Conservation (phyloP, 2,329 filamentous ascomycete species). For the Nothophoma quercina region DNA sequence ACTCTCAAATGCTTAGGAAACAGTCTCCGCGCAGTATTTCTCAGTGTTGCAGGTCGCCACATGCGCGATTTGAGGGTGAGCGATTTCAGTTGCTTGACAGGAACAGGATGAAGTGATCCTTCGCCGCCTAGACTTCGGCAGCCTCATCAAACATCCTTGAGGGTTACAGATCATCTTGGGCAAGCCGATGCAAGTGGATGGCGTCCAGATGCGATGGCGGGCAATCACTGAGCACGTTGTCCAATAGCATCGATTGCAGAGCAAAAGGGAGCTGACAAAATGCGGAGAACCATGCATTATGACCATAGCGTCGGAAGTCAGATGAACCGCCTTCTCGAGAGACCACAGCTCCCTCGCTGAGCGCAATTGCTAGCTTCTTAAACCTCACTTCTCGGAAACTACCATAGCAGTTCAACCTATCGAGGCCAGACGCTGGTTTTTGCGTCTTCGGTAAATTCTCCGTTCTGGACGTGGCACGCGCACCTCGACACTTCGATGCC, state of each 20-base stretch:
- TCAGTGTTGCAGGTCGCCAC: not conserved
- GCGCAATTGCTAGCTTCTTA: not conserved
- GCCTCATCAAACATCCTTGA: conserved; percentile 4
- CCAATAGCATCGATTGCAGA: conserved; percentile 3
- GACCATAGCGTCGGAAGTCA: conserved; percentile 22
- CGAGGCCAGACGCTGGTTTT: not conserved
- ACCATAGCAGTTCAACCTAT: not conserved
- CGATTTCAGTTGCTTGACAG: conserved; percentile 7
- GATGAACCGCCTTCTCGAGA: conserved; percentile 11
- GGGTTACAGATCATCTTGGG: conserved; percentile 1
- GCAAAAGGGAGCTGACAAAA: conserved; percentile 5
- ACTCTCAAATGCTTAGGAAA: not conserved
- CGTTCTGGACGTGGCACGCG: conserved; percentile 14
- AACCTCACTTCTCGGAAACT: not conserved
- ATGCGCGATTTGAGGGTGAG: conserved; percentile 11
- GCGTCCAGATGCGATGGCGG: conserved; percentile 8
- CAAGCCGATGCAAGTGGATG: conserved; percentile 2
- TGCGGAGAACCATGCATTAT: conserved; percentile 19
- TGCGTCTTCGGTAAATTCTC: conserved; percentile 11
- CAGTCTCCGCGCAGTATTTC: conserved; percentile 2
- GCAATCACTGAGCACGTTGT: conserved; percentile 3
- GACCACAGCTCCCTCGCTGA: conserved; percentile 8
- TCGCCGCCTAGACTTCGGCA: conserved; percentile 7
- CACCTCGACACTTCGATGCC: conserved; percentile 8
- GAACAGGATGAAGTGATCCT: conserved; percentile 9